Evolutionary conservation across 352 stramenopile species (phyloP).

Genomic region (Globisporangium alternatum): DNA sequence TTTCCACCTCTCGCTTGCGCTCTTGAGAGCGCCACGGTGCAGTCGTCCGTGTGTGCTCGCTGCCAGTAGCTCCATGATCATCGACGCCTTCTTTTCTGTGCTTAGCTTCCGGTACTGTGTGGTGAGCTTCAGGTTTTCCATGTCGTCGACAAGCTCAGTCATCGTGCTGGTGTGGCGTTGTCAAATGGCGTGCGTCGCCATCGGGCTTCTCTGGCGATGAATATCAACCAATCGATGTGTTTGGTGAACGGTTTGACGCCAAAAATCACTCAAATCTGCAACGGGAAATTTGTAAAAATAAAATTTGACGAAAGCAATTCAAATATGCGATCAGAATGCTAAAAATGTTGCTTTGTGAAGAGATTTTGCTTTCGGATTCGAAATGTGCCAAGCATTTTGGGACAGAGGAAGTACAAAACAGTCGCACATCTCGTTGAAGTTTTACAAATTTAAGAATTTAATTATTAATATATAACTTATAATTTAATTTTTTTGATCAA

Average conservation of each 20-base stretch:
- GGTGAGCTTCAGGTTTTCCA: constrained; percentile 9
- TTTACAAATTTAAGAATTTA: not conserved
- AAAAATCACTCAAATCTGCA: constrained; percentile 11
- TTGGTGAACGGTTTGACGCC: constrained; percentile 10
- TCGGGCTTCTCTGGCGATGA: constrained; percentile 8
- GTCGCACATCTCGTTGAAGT: not conserved
- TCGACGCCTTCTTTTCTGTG: constrained; percentile 7
- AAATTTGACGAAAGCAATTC: constrained; percentile 13
- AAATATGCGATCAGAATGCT: constrained; percentile 13
- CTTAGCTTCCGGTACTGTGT: constrained; percentile 13
- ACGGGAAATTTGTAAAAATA: constrained; percentile 14
- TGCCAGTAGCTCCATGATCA: constrained; percentile 11
- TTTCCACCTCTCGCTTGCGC: constrained; percentile 10
- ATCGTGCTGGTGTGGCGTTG: constrained; percentile 7
- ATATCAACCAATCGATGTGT: constrained; percentile 13
- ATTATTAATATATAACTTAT: too few relatives aligned
- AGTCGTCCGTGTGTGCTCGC: constrained; percentile 10
- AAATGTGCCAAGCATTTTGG: constrained; percentile 13
- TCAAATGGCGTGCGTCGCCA: constrained; percentile 12
- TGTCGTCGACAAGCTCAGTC: constrained; percentile 9
- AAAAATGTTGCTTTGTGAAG: constrained; percentile 12
- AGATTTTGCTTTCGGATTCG: constrained; percentile 9
- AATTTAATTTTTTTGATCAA: not conserved
- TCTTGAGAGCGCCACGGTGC: constrained; percentile 12
- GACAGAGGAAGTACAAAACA: constrained; percentile 12